Evolutionary conservation across 2,329 filamentous ascomycete genomes (phyloP).

Genomic region (Phyllosticta capitalensis): DNA sequence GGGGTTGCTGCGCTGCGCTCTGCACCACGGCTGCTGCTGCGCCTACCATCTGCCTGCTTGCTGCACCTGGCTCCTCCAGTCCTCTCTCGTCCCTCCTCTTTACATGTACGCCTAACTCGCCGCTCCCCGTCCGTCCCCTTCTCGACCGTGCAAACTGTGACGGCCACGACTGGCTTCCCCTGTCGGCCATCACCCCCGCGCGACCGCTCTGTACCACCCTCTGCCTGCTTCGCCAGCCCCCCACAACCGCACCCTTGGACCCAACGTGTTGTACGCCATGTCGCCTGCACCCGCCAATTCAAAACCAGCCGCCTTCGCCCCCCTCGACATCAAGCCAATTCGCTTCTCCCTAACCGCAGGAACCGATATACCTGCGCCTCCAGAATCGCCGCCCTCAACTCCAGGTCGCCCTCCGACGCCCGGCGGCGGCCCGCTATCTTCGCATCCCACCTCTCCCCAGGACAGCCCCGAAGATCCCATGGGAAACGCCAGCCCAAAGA

Average conservation of each 20-base stretch:
- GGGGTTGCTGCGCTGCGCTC: no score
- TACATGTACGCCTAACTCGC: not conserved
- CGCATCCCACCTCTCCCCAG: slow-evolving; percentile 30
- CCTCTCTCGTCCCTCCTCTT: not conserved
- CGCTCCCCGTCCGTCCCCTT: not conserved
- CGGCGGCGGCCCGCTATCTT: slow-evolving; percentile 30
- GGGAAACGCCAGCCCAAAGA: slow-evolving; percentile 21
- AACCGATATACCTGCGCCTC: slow-evolving; percentile 32
- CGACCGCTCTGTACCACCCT: slow-evolving; percentile 7
- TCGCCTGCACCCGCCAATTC: not conserved
- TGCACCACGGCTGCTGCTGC: not conserved
- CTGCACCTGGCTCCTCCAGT: not conserved
- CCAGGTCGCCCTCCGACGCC: slow-evolving; percentile 28
- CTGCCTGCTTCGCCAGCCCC: not conserved
- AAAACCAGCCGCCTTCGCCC: slow-evolving; percentile 6
- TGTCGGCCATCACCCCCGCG: slow-evolving; percentile 2
- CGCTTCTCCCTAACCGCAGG: slow-evolving; percentile 34
- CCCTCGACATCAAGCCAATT: slow-evolving; percentile 20
- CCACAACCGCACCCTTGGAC: not conserved
- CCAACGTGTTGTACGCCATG: not conserved
- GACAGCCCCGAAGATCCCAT: slow-evolving; percentile 8
- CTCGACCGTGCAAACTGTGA: not conserved
- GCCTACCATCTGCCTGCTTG: not conserved
- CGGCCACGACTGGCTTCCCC: slow-evolving; percentile 10
- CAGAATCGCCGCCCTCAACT: slow-evolving; percentile 29